These are phyloP conservation scores for Epichloe gansuensis DNA, from an alignment of 2,329 filamentous ascomycete species.

Conservation along the genomic window DNA sequence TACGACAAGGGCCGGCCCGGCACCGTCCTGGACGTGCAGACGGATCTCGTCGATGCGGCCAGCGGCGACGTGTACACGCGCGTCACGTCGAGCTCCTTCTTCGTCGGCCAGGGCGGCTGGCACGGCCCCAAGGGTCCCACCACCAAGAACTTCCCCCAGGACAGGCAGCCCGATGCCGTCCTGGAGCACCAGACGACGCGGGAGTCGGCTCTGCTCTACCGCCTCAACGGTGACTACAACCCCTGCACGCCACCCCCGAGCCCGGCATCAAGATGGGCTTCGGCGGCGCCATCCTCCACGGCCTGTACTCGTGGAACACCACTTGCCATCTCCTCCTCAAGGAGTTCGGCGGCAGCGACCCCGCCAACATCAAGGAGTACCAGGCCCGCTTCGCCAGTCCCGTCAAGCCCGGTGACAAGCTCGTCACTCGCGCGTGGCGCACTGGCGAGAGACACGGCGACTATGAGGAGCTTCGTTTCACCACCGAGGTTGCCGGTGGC, in stretches of 20 bases:
- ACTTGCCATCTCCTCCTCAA: slow-evolving; percentile 62
- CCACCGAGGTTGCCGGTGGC: slow-evolving; percentile 63
- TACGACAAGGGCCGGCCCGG: slow-evolving; percentile 84
- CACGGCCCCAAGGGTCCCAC: slow-evolving; percentile 82
- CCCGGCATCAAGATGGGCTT: slow-evolving; percentile 85
- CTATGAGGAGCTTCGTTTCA: slow-evolving; percentile 76
- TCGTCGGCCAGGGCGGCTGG: slow-evolving; percentile 70
- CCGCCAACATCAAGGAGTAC: slow-evolving; percentile 75
- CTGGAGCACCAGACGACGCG: slow-evolving; percentile 57
- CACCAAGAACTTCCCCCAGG: slow-evolving; percentile 63
- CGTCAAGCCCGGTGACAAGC: slow-evolving; percentile 71
- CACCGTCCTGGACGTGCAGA: slow-evolving; percentile 70
- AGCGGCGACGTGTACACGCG: slow-evolving; percentile 60
- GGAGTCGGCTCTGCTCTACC: slow-evolving; percentile 66
- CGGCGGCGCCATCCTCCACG: slow-evolving; percentile 79
- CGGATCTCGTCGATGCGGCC: slow-evolving; percentile 58
- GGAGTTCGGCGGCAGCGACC: slow-evolving; percentile 62
- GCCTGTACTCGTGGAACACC: slow-evolving; percentile 78
- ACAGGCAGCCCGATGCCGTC: slow-evolving; percentile 59
- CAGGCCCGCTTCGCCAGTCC: slow-evolving; percentile 79
- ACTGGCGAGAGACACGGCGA: slow-evolving; percentile 52
- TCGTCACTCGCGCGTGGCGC: slow-evolving; percentile 72
- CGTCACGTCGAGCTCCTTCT: slow-evolving; percentile 61
- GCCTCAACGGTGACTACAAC: slow-evolving; percentile 90
- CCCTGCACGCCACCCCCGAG: slow-evolving; percentile 76